phyloP scores from a whole-genome alignment of 2,329 filamentous ascomycete genomes.

The Aspergillus glaucus region DNA sequence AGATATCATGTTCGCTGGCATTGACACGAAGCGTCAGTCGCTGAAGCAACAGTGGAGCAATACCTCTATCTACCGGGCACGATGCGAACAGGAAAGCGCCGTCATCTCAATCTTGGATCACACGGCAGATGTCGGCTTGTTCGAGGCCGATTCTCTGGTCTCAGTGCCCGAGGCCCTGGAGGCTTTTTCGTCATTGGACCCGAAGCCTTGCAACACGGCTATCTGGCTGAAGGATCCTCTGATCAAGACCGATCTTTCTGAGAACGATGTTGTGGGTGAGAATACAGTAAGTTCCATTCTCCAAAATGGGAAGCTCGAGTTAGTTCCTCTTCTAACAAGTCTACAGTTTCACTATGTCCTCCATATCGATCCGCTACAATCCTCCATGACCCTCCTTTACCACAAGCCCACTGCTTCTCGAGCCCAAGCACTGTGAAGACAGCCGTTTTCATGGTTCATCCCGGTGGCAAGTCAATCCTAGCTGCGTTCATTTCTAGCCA shows the following conservation, averaged over 20 bases:
- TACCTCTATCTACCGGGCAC: slow-evolving; percentile 6
- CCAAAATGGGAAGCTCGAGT: too few relatives aligned
- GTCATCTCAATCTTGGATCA: slow-evolving; percentile 5
- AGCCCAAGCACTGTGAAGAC: slow-evolving; percentile 23
- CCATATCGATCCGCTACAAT: slow-evolving; percentile 7
- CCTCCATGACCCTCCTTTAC: slow-evolving; percentile 7
- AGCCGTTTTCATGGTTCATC: slow-evolving; percentile 34
- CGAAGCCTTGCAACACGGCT: slow-evolving; percentile 10
- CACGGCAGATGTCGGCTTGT: slow-evolving; percentile 5
- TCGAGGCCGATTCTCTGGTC: slow-evolving; percentile 5
- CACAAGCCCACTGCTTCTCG: slow-evolving; percentile 8
- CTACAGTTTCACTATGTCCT: slow-evolving; percentile 9
- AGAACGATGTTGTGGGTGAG: neutral
- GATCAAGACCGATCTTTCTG: slow-evolving; percentile 3
- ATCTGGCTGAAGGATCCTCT: slow-evolving; percentile 7
- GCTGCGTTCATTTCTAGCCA: slow-evolving; percentile 9
- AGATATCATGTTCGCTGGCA: slow-evolving; percentile 8
- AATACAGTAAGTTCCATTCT: neutral
- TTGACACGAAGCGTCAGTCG: slow-evolving; percentile 6
- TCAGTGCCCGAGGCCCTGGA: slow-evolving; percentile 7
- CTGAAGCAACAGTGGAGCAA: slow-evolving; percentile 9
- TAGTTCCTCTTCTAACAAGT: too few relatives aligned
- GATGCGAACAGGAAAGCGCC: slow-evolving; percentile 3
- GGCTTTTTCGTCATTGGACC: slow-evolving; percentile 6
- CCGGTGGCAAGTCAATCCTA: slow-evolving; percentile 8